Base-by-base conservation (phyloP, 2,329 filamentous ascomycete species). In the Orbilia oligospora region DNA sequence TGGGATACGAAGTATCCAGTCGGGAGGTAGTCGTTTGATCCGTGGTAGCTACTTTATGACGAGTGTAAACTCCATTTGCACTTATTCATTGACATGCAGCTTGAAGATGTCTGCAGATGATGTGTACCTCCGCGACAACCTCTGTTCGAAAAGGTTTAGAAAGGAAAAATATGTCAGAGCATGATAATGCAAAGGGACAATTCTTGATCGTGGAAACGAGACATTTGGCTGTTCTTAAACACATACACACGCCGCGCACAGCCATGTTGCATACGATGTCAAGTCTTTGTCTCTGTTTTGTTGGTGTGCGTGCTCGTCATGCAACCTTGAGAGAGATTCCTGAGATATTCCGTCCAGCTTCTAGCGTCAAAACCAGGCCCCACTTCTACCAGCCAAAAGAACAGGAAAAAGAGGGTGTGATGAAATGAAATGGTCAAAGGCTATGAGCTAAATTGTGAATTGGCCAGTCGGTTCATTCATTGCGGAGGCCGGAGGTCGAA, bases 311-410 rank as follows among this genome's bases (percentile, higher is more conserved):
- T 58, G 33, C 36, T 41, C 55, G 64, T 41, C 56, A 58, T 69
- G 75, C 75, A 69, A 55, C 20, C 44, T 41, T 61, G 44, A 51
- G 33, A 69, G 27, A 78, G 66, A 71, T 78, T 72, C 75, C 75
- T 71, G 68, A 78, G 75, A 78, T 78, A 72, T 78, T 78, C 75
- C 68, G 75, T 78, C 64, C 55, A 68, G 64, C 71, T 75, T 75
- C 71, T 69, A 75, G 71, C 71, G 64, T 68, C 24, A 30, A 41
- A 41, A 46, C 14, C 27, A 16, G 44, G 64, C 27, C 64, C 71
- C 71, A 69, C 71, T 68, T 66, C 24, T 30, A 46, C 53, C 44
- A 68, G 51, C 51, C 67, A 46, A 49, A 58, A 22, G 18, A 16
- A 41, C 8, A 3, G 0, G 1, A 41, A 61, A 49, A 63, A 63